Percentiles rank a stretch among this genome's conserved stretches.
These are phyloP conservation scores for Emmonsiellopsis sp. DNA, from an alignment of 2,329 filamentous ascomycete genomes.

Conservation along the genomic window DNA sequence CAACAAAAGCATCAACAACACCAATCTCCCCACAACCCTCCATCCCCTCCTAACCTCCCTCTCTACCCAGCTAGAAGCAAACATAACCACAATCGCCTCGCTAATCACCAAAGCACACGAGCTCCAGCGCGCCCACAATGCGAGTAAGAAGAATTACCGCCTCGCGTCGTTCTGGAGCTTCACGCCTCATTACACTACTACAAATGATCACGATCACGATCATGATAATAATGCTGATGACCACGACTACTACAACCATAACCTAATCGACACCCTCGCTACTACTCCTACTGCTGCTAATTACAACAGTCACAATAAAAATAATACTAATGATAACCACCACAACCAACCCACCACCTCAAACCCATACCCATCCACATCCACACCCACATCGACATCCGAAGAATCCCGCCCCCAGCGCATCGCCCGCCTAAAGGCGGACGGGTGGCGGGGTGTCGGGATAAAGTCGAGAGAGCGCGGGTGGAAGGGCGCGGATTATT, in stretches of 20 bases:
- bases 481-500: conserved; percentile 30
- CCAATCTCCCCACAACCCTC: conserved; percentile 12
- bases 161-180: conserved; percentile 33
- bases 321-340: neutral
- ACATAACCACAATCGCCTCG: conserved; percentile 1
- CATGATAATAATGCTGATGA: neutral
- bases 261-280: too few relatives aligned
- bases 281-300: conserved; percentile 5
- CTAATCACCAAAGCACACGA: conserved; percentile 12
- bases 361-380: neutral
- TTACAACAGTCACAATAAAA: conserved; percentile 3
- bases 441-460: conserved; percentile 30
- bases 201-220: conserved; percentile 11
- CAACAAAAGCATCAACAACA: conserved; percentile 11
- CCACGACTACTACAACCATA: neutral
- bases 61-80: conserved; percentile 10
- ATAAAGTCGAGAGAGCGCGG: conserved; percentile 20
- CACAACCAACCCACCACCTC: neutral
- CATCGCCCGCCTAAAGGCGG: conserved; percentile 24
- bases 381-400: neutral
- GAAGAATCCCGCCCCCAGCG: conserved; percentile 17
- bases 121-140: conserved; percentile 12
- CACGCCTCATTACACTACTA: conserved; percentile 12
- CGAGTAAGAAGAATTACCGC: conserved; percentile 20
- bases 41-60: conserved; percentile 19